phyloP scores from a whole-genome alignment of 2,329 filamentous ascomycete genomes.

The Botrytis porri region DNA sequence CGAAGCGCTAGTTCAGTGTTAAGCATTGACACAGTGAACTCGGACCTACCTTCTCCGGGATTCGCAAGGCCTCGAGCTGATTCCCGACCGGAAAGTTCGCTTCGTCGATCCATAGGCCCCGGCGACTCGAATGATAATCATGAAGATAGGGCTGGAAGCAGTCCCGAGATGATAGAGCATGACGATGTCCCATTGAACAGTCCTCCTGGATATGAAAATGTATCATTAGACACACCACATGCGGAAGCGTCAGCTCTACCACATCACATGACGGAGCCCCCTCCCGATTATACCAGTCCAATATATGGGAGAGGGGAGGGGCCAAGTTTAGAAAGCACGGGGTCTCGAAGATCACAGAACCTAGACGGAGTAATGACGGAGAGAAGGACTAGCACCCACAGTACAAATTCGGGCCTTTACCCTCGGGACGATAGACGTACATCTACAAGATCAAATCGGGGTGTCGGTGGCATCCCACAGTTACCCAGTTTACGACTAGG shows the following conservation, averaged over 20 bases:
- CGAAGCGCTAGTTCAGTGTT: slow-evolving; percentile 53
- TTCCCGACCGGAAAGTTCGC: slow-evolving; percentile 45
- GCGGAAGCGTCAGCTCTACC: slow-evolving; percentile 16
- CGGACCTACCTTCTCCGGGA: slow-evolving; percentile 43
- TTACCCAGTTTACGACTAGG: slow-evolving; percentile 52
- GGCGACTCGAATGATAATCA: slow-evolving; percentile 21
- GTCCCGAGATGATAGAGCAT: slow-evolving; percentile 35
- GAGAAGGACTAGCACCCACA: slow-evolving; percentile 23
- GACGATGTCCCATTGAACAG: slow-evolving; percentile 34
- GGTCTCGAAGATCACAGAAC: slow-evolving; percentile 26
- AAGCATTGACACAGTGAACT: slow-evolving; percentile 50
- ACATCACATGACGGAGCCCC: slow-evolving; percentile 27
- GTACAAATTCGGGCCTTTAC: background rate
- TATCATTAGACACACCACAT: slow-evolving; percentile 32
- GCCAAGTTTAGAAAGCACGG: slow-evolving; percentile 13
- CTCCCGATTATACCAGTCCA: slow-evolving; percentile 35
- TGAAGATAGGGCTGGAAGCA: slow-evolving; percentile 33
- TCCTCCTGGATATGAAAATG: slow-evolving; percentile 38
- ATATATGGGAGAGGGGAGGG: slow-evolving; percentile 27
- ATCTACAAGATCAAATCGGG: slow-evolving; percentile 31
- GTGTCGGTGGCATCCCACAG: slow-evolving; percentile 45
- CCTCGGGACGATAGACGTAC: slow-evolving; percentile 10
- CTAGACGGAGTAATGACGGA: slow-evolving; percentile 24
- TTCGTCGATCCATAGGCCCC: slow-evolving; percentile 20
- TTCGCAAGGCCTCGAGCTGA: slow-evolving; percentile 42